A percentile compares a stretch with the other conserved stretches of the same genome.
Evolutionary conservation across 805 yeast species (phyloP).

Genomic region (Myxozyma vanderwaltii): DNA sequence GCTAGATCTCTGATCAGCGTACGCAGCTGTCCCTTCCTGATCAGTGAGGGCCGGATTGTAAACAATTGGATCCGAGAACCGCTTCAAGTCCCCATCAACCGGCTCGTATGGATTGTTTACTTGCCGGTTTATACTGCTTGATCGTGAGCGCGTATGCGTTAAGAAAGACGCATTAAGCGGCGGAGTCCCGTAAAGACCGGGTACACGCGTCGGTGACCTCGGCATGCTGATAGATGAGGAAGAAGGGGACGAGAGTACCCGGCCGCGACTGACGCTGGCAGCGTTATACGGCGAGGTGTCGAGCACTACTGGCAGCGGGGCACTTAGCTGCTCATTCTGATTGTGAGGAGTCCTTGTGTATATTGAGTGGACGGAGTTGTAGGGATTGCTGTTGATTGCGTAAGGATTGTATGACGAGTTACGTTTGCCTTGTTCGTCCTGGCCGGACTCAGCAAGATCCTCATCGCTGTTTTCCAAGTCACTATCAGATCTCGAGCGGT

Average conservation of each 20-base stretch:
- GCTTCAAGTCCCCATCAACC: not conserved
- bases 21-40: constrained; percentile 5
- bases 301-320: not conserved
- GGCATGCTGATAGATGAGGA: not conserved
- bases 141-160: not conserved
- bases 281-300: constrained; percentile 1
- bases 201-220: constrained; percentile 6
- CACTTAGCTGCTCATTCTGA: not conserved
- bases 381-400: constrained; percentile 20
- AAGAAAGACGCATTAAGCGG: constrained; percentile 1
- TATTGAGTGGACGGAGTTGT: constrained; percentile 20
- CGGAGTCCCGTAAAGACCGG: constrained; percentile 13
- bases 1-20: not conserved
- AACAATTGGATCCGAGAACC: constrained; percentile 4
- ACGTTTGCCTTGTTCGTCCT: not conserved
- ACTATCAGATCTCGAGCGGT: constrained; percentile 3
- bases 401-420: constrained; percentile 20
- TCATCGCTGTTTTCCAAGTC: not conserved
- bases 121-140: not conserved
- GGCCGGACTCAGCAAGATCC: not conserved
- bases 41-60: constrained; percentile 11
- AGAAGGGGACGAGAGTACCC: constrained; percentile 2
- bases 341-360: not conserved
- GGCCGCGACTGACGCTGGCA: not conserved
- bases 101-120: not conserved